Evolutionary conservation across 176 grass and related monocot species (phyloP).

Genomic region (Avena sativa): DNA sequence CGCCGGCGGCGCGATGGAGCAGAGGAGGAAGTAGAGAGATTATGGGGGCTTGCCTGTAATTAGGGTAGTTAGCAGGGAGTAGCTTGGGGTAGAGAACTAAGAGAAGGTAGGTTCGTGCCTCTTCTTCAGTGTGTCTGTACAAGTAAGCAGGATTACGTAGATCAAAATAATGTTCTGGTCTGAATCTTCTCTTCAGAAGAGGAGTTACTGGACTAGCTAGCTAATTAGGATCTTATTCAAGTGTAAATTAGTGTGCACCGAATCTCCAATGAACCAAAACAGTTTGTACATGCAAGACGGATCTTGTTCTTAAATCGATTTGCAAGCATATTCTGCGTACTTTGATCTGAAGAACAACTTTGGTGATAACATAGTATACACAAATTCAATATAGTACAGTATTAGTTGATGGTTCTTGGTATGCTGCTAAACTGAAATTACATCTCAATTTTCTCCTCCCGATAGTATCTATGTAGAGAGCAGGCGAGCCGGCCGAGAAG

Average conservation of each 20-base stretch:
- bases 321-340: not conserved
- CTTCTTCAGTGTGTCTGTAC: not conserved
- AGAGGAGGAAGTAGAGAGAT: slow-evolving; percentile 11
- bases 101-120: not conserved
- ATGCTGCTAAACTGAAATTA: too few relatives aligned
- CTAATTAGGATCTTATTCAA: not conserved
- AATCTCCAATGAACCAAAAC: not conserved
- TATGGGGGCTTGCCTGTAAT: slow-evolving; percentile 37
- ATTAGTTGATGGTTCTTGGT: too few relatives aligned
- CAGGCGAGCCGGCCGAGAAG: too few relatives aligned
- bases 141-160: not conserved
- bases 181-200: not conserved
- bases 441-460: too few relatives aligned
- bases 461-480: too few relatives aligned
- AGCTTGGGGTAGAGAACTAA: slow-evolving; percentile 18
- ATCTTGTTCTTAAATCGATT: not conserved
- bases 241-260: not conserved
- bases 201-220: not conserved
- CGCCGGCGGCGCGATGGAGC: slow-evolving; percentile 1
- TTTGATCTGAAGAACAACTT: not conserved
- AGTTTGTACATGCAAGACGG: not conserved
- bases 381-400: not conserved
- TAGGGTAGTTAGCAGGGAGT: slow-evolving; percentile 44
- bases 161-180: not conserved
- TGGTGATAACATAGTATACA: not conserved